These are phyloP conservation scores for Phellinidium pouzarii DNA, from an alignment of 1,284 basidiomycete species.

Conservation along the genomic window DNA sequence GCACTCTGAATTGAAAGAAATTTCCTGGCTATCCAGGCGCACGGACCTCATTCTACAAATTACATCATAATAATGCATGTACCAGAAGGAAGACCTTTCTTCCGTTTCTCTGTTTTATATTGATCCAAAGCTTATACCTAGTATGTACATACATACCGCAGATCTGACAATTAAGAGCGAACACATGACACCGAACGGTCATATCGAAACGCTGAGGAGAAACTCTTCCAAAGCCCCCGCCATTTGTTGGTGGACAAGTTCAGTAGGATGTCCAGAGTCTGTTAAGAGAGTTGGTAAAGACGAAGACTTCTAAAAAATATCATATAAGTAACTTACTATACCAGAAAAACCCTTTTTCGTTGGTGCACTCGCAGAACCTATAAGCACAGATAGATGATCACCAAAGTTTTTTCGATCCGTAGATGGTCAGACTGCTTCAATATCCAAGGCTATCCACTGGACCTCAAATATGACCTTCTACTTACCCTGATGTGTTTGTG, in stretches of 20 bases:
- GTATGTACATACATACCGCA: neutral
- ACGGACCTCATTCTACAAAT: no score
- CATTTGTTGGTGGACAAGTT: slow-evolving; percentile 41
- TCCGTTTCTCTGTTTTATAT: no score
- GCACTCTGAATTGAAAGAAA: no score
- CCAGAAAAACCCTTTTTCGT: slow-evolving; percentile 45
- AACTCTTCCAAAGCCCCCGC: slow-evolving; percentile 37
- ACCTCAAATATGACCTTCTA: neutral
- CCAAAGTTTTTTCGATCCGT: no score
- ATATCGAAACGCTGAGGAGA: slow-evolving; percentile 22
- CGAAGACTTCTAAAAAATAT: neutral
- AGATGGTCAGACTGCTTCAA: neutral
- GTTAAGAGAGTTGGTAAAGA: slow-evolving; percentile 2
- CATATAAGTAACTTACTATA: slow-evolving; percentile 35
- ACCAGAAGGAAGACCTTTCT: no score
- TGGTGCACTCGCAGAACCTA: slow-evolving; percentile 44
- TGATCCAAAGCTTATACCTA: no score
- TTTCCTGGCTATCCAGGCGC: no score
- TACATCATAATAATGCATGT: no score
- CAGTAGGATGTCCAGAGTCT: slow-evolving; percentile 46
- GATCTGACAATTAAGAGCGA: no score
- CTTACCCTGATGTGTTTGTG: slow-evolving; percentile 43
- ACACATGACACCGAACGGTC: neutral
- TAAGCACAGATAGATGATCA: no score
- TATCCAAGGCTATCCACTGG: neutral